A percentile compares a stretch with the other conserved stretches of the same genome.
These are phyloP conservation scores for Nepenthes gracilis DNA, from an alignment of 148 eudicot genomes.

Conservation along the genomic window DNA sequence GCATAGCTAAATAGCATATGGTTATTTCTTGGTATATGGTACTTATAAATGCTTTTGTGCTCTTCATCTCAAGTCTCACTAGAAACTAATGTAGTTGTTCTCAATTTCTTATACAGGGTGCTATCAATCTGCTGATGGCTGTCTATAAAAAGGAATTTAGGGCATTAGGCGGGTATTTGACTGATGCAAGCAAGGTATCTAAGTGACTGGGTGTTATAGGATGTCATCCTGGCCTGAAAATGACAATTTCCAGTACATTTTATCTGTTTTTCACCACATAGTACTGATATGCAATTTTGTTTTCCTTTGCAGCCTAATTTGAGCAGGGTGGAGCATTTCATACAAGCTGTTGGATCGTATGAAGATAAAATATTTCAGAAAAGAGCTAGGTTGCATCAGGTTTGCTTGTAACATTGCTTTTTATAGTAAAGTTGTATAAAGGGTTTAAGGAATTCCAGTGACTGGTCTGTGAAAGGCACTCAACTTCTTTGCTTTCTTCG, in stretches of 20 bases:
- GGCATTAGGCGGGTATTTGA: conserved; percentile 71
- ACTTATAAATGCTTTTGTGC: too few species aligned
- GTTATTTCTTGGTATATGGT: too few species aligned
- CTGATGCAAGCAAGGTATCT: conserved; percentile 86
- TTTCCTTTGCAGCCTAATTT: conserved; percentile 52
- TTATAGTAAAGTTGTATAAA: background rate
- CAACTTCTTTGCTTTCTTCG: too few species aligned
- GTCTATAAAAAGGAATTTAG: conserved; percentile 83
- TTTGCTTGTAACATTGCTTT: conserved; percentile 8
- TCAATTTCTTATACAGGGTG: conserved; percentile 43
- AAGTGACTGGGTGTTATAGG: conserved; percentile 6
- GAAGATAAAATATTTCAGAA: conserved; percentile 88
- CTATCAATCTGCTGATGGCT: conserved; percentile 76
- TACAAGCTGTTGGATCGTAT: conserved; percentile 92
- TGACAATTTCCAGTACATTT: background rate
- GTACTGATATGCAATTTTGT: background rate
- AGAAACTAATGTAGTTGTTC: background rate
- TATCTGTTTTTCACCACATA: background rate
- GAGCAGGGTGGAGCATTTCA: conserved; percentile 68
- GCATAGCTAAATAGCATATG: background rate
- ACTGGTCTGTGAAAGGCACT: too few species aligned
- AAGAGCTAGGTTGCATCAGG: conserved; percentile 85
- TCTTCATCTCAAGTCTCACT: background rate
- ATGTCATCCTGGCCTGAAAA: conserved; percentile 1
- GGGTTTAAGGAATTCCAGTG: background rate